phyloP scores from a whole-genome alignment of 176 grass and related monocot genomes.

The Oryza glaberrima region DNA sequence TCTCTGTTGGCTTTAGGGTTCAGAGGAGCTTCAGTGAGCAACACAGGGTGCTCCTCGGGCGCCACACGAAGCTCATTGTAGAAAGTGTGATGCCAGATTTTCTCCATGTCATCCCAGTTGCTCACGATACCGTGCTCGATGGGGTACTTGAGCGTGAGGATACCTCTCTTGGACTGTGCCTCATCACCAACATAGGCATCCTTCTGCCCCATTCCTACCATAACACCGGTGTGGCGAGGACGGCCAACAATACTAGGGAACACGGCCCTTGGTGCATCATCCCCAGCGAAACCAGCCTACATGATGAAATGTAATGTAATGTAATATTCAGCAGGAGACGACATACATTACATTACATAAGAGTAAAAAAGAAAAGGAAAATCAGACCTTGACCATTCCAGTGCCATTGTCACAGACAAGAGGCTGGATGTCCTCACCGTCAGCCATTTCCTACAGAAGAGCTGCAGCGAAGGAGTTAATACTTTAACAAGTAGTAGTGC shows the following conservation, averaged over 20 bases:
- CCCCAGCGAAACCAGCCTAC: constrained; percentile 87
- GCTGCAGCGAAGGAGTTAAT: constrained; percentile 30
- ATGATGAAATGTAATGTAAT: not conserved
- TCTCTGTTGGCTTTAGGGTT: constrained; percentile 93
- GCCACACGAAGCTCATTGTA: constrained; percentile 88
- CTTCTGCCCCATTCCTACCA: constrained; percentile 90
- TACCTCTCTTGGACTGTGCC: constrained; percentile 88
- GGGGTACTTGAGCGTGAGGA: constrained; percentile 74
- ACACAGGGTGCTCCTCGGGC: constrained; percentile 77
- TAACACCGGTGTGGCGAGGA: constrained; percentile 74
- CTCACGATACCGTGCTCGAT: constrained; percentile 82
- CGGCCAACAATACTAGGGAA: constrained; percentile 88
- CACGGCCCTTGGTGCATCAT: constrained; percentile 82
- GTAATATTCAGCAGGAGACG: not conserved
- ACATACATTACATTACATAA: not conserved
- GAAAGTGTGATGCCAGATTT: constrained; percentile 89
- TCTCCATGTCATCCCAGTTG: constrained; percentile 95
- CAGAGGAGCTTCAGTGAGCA: constrained; percentile 83
- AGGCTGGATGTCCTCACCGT: constrained; percentile 78
- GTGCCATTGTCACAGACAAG: constrained; percentile 86
- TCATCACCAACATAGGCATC: constrained; percentile 79
- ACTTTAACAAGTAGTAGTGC: not conserved
- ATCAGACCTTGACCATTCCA: constrained; percentile 74
- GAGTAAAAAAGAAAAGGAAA: not conserved
- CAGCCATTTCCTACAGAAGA: constrained; percentile 66